Conservation (phyloP, 768 basidiomycete genomes). For the Pleurotus tuoliensis region DNA sequence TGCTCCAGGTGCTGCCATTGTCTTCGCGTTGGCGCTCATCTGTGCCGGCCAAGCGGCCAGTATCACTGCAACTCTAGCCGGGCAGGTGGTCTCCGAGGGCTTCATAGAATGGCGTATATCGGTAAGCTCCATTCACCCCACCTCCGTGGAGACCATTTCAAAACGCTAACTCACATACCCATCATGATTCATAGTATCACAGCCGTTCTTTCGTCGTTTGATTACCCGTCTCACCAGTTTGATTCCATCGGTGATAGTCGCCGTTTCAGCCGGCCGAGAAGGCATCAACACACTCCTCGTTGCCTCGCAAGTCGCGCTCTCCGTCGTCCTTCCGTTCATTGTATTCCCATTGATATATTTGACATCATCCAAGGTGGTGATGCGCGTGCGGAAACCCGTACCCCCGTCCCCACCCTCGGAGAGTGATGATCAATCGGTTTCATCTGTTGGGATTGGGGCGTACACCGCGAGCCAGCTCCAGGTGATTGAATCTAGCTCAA, state of each 20-base stretch:
- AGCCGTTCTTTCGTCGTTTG: conserved; percentile 62
- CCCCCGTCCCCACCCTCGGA: not conserved
- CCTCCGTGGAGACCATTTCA: not conserved
- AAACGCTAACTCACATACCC: not conserved
- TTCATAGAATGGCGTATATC: conserved; percentile 76
- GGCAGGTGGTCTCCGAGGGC: conserved; percentile 78
- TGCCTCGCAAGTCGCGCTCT: conserved; percentile 71
- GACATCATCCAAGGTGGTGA: conserved; percentile 56
- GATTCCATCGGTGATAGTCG: conserved; percentile 64
- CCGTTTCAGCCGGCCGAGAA: conserved; percentile 56
- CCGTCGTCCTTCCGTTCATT: conserved; percentile 72
- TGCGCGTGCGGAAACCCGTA: conserved; percentile 48
- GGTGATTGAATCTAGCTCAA: no score
- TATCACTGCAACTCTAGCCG: conserved; percentile 74
- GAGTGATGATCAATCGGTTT: not conserved
- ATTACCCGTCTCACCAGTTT: conserved; percentile 69
- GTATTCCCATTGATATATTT: conserved; percentile 69
- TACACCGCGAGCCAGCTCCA: no score
- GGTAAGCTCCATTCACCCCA: conserved; percentile 18
- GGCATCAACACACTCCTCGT: conserved; percentile 72
- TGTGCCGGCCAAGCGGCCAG: conserved; percentile 76
- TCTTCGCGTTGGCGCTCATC: conserved; percentile 76
- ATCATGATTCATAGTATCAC: not conserved
- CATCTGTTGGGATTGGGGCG: not conserved
- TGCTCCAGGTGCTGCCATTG: conserved; percentile 52